phyloP scores from a whole-genome alignment of 331 rosid species.

The Prunus yedoensis region DNA sequence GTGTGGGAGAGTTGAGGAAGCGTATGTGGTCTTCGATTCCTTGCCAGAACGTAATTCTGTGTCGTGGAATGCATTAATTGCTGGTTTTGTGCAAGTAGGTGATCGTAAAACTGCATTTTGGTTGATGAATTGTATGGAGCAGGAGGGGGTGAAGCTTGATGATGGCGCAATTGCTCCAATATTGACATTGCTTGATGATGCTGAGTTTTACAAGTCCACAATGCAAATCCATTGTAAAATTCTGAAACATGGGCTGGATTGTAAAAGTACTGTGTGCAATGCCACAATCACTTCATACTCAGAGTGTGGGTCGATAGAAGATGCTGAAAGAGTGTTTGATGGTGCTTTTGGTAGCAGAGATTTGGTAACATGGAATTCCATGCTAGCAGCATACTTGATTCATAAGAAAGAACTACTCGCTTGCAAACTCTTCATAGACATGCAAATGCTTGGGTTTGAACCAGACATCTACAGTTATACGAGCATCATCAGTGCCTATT shows the following conservation, averaged over 20 bases:
- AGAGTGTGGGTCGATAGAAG: constrained; percentile 57
- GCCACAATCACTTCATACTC: constrained; percentile 70
- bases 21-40: constrained; percentile 34
- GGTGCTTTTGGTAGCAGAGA: constrained; percentile 36
- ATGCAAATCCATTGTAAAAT: constrained; percentile 66
- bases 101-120: constrained; percentile 41
- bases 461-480: constrained; percentile 77
- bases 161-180: constrained; percentile 78
- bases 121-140: constrained; percentile 49
- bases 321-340: constrained; percentile 66
- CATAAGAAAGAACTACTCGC: constrained; percentile 53
- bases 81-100: constrained; percentile 57
- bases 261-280: constrained; percentile 49
- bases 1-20: constrained; percentile 70
- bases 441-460: constrained; percentile 64
- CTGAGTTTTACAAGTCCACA: constrained; percentile 35
- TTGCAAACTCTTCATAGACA: constrained; percentile 49
- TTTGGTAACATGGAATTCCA: constrained; percentile 82
- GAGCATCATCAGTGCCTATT: constrained; percentile 58
- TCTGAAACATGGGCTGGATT: constrained; percentile 57
- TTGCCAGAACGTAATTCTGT: constrained; percentile 52
- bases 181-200: constrained; percentile 66
- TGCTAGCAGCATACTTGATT: constrained; percentile 65
- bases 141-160: constrained; percentile 54
- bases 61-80: constrained; percentile 75